Evolutionary conservation across 1,139 yeast genomes (phyloP).

Genomic region (Chernovozyma aurita): DNA sequence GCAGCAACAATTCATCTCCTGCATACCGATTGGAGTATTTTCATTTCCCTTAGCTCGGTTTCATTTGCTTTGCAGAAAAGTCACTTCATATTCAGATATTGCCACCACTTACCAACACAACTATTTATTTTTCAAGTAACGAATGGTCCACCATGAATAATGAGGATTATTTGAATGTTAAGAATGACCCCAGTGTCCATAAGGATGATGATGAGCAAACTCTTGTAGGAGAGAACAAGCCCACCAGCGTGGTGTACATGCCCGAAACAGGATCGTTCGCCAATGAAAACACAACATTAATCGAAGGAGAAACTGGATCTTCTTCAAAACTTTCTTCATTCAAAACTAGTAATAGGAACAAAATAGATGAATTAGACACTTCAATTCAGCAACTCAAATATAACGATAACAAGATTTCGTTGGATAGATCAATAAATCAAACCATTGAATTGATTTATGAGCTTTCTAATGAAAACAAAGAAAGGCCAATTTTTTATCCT

Average conservation of each 20-base stretch:
- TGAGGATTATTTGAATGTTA: conserved; percentile 5
- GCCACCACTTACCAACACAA: background rate
- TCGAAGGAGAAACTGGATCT: conserved; percentile 25
- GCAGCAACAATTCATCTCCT: too few relatives aligned
- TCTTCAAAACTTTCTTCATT: conserved; percentile 8
- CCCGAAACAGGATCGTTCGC: conserved; percentile 27
- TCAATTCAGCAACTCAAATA: conserved; percentile 46
- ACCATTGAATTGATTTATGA: conserved; percentile 52
- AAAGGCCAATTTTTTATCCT: conserved; percentile 67
- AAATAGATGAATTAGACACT: conserved; percentile 2
- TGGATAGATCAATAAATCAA: conserved; percentile 59
- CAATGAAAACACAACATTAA: conserved; percentile 22
- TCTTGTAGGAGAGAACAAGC: conserved; percentile 14
- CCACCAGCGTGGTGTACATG: conserved; percentile 28
- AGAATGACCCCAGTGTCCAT: background rate
- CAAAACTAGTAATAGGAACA: background rate
- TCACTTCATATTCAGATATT: background rate
- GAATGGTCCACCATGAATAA: conserved; percentile 8
- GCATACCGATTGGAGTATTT: too few relatives aligned
- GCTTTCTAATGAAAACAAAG: conserved; percentile 50
- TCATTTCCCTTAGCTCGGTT: too few relatives aligned
- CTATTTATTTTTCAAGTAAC: background rate
- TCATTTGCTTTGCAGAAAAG: background rate
- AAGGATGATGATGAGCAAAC: conserved; percentile 16
- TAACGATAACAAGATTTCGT: conserved; percentile 58